Conservation (phyloP, 2,329 filamentous ascomycete genomes). For the Colletotrichum agaves region DNA sequence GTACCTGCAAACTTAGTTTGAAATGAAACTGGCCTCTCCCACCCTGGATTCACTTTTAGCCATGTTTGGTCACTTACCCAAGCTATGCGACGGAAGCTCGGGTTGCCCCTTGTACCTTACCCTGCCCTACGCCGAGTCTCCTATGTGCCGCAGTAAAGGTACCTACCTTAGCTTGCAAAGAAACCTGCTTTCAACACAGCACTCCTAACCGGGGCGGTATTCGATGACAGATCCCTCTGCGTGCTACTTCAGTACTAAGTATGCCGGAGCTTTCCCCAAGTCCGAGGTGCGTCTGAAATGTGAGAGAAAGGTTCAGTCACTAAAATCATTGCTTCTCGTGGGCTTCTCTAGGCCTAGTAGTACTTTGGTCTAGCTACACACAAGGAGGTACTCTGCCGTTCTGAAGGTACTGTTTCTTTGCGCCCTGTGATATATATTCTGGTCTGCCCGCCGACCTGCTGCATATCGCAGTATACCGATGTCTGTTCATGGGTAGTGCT, state of each 20-base stretch:
- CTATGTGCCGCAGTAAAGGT: neutral
- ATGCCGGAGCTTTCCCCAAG: conserved; percentile 19
- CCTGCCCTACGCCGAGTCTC: too few relatives aligned
- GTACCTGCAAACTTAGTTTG: neutral
- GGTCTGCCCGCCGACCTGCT: too few relatives aligned
- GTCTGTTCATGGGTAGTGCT: too few relatives aligned
- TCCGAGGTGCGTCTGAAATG: conserved; percentile 22
- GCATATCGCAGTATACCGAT: too few relatives aligned
- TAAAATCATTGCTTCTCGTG: too few relatives aligned
- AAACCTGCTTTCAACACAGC: neutral
- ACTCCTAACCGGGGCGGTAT: conserved; percentile 5
- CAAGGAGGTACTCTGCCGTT: too few relatives aligned
- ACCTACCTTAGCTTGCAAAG: neutral
- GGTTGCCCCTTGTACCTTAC: neutral
- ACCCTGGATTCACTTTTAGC: neutral
- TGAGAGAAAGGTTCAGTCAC: too few relatives aligned
- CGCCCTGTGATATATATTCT: too few relatives aligned
- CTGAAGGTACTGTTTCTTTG: too few relatives aligned
- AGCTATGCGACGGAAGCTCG: neutral
- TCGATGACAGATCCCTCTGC: conserved; percentile 32
- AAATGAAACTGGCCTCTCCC: neutral
- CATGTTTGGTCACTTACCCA: neutral
- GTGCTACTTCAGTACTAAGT: too few relatives aligned
- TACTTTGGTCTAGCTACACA: too few relatives aligned
- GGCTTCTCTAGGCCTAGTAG: too few relatives aligned